Evolutionary conservation across 1,139 yeast species (phyloP), one percentile per base, ranked within the genome.

Genomic region (Wickerhamomyces sp.): DNA sequence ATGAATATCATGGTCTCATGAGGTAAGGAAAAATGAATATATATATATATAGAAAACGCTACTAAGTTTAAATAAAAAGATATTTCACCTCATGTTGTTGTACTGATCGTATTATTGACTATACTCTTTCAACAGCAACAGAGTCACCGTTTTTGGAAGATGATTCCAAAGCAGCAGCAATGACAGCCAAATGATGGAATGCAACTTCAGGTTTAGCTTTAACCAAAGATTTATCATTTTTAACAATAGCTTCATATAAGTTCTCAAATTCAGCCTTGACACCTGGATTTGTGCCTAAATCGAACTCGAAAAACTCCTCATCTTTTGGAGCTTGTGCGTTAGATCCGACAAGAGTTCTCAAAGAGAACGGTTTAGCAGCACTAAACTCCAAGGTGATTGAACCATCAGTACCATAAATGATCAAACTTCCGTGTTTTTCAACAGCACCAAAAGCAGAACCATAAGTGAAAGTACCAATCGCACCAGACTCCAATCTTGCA

Each of bases 401-500:
- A 45, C 98, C 98, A 46, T 82, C 74, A 40, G 77, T 76, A 54
- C 96, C 98, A 58, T 78, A 80, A 44, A 91, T 81, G 52, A 77
- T 78, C 65, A 91, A 79, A 54, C 65, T 71, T 43, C 82, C 76
- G 32, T 77, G 68, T 65, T 87, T 86, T 43, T 82, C 84, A 47
- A 88, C 77, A 43, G 93, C 87, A 44, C 96, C 96, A 60, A 89
- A 85, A n/a, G 91, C 82, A 35, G 95, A 84, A 40, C 95, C 95
- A 61, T 90, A 90, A 29, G 91, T 84, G 70, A 88, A 90, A 32
- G 93, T 81, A 55, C 98, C 98, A 62, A 89, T 83, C 26, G 72
- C 79, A 40, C 88, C 88, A 37, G 75, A 68, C 44, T 70, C 65
- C 63, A 86, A 61, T 57, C 76, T 77, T 51, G 84, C 62, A 27